Evolutionary conservation across 1,139 yeast genomes (phyloP), one percentile per base, ranked within the genome.

Genomic region (Debaryomyces subglobosus): DNA sequence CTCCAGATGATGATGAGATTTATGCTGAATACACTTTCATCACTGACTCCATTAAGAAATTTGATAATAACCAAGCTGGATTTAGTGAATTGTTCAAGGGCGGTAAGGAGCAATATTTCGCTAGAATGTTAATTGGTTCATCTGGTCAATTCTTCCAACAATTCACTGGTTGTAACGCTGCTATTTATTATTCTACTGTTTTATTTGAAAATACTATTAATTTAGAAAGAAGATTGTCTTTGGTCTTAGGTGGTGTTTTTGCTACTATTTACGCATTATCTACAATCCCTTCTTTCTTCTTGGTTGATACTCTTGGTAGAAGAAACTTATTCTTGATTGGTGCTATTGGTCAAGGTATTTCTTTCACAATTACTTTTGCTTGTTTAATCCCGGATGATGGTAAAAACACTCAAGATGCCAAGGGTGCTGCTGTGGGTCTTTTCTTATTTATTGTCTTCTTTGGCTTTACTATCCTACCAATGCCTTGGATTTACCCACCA

Each of bases 291-390:
- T 79, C 86, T 2, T 79, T 79, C 65, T 81, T 80, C 67, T 62
- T 81, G 59, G 72, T 84, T 60, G 91, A 86, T 60, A 72, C 77
- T 45, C 64, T 85, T 39, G 84, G 84, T 57, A 85, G 88, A 62
- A 82, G 94, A 75, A 81, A 72, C 53, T 68, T 77, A 61, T 69
- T 77, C 63, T 68, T 77, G 55, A 62, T 65, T 51, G 81, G 82
- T 56, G 78, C 81, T 39, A 39, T 63, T 49, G 80, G 80, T 52
- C 78, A 72, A 60, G 77, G 68, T 53, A 41, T 63, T 51, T 60
- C 77, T 12, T 70, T 71, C 60, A 59, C 68, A 21, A 63, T 72
- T 47, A 64, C 76, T 13, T 71, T 72, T 53, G 77, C 68, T 35
- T 71, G 76, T 59, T 68, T 72, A 61, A 64, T 71, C 38, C 50